Base-by-base conservation (phyloP, 345 rosid species). In the Eucalyptus sp. region DNA sequence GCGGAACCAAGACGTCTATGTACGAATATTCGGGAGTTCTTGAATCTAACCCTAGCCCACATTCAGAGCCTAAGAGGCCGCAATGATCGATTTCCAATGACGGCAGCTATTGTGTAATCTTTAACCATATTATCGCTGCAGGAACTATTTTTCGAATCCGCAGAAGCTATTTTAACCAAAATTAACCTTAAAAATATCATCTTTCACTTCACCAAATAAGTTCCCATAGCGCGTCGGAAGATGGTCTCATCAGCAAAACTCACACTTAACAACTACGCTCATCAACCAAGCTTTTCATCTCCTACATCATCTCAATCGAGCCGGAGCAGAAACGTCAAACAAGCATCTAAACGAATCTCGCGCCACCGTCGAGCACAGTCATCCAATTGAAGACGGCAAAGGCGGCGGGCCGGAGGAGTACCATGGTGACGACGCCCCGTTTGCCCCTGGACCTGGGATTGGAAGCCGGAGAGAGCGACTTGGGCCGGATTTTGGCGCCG, bases 391-490 rank as follows among this genome's bases (percentile, higher is more conserved):
- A 37, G 27, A 76, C 8, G 83, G 10, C 5, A 25, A 52, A 50
- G 64, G 48, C 56, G 25, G 88, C 25, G 44, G n/a, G 43, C 27
- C 37, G 62, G 50, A 86, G 86, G 62, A 20, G 37, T 93, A 95
- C 99, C 97, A 92, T 95, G 81, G 97, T 94, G 84, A 96, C 92
- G 81, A 95, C 97, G 60, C 95, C 93, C 60, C 99, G 93, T 90
- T 90, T 97, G 58, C 95, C 94, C 48, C 92, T 95, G 13, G 96
- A 94, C 31, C 93, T 91, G 71, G 94, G 90, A 43, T 91, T 58
- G 43, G 92, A 90, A n/a, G 92, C 93, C 44, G 95, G 96, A 54
- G 93, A 88, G 90, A 95, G 94, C 60, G 91, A 86, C 15, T 90
- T 90, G 5, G 95, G 87, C 66, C 94, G 95, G 91, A 94, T 64